Evolutionary conservation across 1,284 basidiomycete genomes (phyloP).

Genomic region (Ustilago trichophora): DNA sequence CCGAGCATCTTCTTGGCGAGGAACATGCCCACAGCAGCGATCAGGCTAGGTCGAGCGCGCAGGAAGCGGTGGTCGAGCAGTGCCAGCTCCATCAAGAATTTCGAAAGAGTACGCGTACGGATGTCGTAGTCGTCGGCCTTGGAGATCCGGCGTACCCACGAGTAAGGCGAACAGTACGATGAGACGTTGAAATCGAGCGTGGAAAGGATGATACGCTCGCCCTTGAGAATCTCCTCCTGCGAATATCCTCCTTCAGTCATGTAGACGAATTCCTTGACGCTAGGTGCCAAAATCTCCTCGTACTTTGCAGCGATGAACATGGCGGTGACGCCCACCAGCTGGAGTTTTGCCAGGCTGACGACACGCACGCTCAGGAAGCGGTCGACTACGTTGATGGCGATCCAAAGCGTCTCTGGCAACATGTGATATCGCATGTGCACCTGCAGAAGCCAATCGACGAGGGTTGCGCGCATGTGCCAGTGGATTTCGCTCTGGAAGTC

Average conservation of each 20-base stretch:
- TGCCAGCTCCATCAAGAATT: conserved; percentile 97
- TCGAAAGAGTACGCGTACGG: conserved; percentile 89
- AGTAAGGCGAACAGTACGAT: conserved; percentile 98
- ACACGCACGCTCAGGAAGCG: conserved; percentile 74
- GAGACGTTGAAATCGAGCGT: conserved; percentile 95
- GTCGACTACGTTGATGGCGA: conserved; percentile 75
- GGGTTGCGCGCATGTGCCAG: conserved; percentile 72
- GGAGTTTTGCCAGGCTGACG: conserved; percentile 74
- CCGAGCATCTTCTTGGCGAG: conserved; percentile 65
- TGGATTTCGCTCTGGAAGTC: conserved; percentile 91
- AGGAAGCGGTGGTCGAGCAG: conserved; percentile 92
- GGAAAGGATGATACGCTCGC: conserved; percentile 84
- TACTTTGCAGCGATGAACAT: conserved; percentile 77
- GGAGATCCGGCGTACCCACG: conserved; percentile 95
- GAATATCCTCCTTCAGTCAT: conserved; percentile 88
- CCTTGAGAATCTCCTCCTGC: conserved; percentile 89
- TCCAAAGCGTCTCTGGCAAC: conserved; percentile 75
- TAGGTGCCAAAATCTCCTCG: conserved; percentile 66
- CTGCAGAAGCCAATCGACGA: conserved; percentile 72
- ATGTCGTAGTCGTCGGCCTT: conserved; percentile 98
- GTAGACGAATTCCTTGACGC: conserved; percentile 69
- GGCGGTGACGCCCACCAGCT: conserved; percentile 74
- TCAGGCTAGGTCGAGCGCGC: conserved; percentile 88
- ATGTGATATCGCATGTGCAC: conserved; percentile 76
- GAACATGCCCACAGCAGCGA: conserved; percentile 97